Conservation (phyloP, 1,284 basidiomycete genomes). For the Ganoderma meredithae region DNA sequence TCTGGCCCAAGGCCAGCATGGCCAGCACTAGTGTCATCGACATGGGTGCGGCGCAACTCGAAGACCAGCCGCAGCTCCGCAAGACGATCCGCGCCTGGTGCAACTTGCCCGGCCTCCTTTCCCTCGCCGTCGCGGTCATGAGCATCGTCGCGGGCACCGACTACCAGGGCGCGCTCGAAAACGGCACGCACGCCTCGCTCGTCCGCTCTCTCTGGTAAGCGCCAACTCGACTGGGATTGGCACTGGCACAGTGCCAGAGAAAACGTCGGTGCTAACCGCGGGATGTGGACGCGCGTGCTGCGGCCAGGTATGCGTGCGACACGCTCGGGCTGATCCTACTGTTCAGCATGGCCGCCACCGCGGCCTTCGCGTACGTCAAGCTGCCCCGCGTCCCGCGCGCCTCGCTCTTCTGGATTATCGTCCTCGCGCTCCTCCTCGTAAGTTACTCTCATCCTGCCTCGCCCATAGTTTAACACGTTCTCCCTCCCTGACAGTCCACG, state of each 20-base stretch:
- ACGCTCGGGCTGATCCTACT: conserved; percentile 22
- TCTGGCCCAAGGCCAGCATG: neutral
- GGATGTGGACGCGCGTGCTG: neutral
- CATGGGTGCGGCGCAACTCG: neutral
- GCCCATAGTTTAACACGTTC: neutral
- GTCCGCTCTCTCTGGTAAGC: conserved; percentile 27
- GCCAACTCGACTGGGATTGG: too few species aligned
- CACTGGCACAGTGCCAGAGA: too few species aligned
- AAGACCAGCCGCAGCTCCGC: conserved; percentile 39
- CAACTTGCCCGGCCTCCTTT: conserved; percentile 32
- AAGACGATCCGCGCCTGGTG: conserved; percentile 41
- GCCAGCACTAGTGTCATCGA: neutral
- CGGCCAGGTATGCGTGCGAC: conserved; percentile 26
- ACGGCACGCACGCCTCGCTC: conserved; percentile 29
- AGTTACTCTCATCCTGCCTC: neutral
- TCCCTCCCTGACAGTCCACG: neutral
- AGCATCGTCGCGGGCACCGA: conserved; percentile 40
- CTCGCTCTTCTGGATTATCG: conserved; percentile 14
- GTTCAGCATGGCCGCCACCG: neutral
- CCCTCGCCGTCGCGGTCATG: conserved; percentile 35
- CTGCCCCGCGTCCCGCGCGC: conserved; percentile 22
- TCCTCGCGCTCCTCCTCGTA: conserved; percentile 20
- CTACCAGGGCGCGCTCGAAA: conserved; percentile 34
- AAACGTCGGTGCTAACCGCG: neutral
- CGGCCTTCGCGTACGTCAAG: conserved; percentile 16